Evolutionary conservation across 495 filamentous ascomycete genomes (phyloP), one percentile per base, ranked within the genome.

Genomic region (Aspergillus diversus): DNA sequence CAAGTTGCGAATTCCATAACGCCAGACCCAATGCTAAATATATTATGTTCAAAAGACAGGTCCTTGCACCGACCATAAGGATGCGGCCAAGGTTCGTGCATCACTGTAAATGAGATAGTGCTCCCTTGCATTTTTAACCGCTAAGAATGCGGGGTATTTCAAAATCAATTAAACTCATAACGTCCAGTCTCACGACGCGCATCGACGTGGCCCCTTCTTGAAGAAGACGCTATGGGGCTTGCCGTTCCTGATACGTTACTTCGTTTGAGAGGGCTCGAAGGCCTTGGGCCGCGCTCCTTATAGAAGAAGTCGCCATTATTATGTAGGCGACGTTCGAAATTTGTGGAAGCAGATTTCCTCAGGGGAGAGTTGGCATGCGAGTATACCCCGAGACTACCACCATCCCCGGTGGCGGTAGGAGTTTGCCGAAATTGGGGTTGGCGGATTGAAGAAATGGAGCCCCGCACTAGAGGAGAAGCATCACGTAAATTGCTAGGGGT

Each of bases 351-450:
- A 17, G 80, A 79, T 52, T 93, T 94, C 62, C 90, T 86, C 33
- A 96, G 77, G 12, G 92, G 92, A 11, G 90, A 93, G 57, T 89
- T 89, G n/a, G 88, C 85, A 71, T 96, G 90, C 2, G 85, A 86
- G 75, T 85, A 93, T 6, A 94, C 80, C 7, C 92, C 92, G 33
- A 96, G 78, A 71, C 85, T 94, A 13, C 93, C 93, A 47, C 93
- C 92, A 68, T 90, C 87, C 5, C 88, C 83, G 11, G 74, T 75
- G 32, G 72, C 71, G 1, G 74, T 70, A 9, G 74, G 68, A 5
- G 74, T 71, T 43, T 75, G 73, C 58, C 80, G 78, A 56, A 86
- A 86, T 61, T 84, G 84, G 5, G 86, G 84, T 66, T 88, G 84
- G 9, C 84, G 82, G 56, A 88, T 83, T 5, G 80, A 73, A 42